These are phyloP conservation scores for Zea mays DNA, from an alignment of 176 grass and related monocot species.

Conservation along the genomic window DNA sequence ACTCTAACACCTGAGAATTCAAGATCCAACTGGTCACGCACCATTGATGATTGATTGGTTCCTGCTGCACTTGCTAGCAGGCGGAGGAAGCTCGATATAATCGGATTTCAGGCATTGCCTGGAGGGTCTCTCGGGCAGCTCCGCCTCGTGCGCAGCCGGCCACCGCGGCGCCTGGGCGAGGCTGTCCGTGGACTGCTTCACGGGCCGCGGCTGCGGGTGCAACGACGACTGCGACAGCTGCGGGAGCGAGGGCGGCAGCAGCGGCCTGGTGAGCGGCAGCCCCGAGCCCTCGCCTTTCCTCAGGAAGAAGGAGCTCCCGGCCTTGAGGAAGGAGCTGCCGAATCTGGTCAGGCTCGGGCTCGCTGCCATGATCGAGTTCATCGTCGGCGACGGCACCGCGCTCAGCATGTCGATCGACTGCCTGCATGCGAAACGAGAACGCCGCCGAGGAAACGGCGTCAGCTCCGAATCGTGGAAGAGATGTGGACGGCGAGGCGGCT, in stretches of 20 bases:
- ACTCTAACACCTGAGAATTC: not conserved
- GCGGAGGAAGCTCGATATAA: conserved; percentile 67
- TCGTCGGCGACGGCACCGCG: conserved; percentile 53
- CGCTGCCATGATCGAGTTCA: conserved; percentile 49
- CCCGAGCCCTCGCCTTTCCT: conserved; percentile 29
- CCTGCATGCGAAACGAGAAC: not conserved
- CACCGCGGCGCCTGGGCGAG: conserved; percentile 9
- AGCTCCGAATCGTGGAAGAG: not conserved
- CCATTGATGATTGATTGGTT: conserved; percentile 70
- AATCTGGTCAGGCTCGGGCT: conserved; percentile 48
- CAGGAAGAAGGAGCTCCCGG: conserved; percentile 50
- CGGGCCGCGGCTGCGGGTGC: not conserved
- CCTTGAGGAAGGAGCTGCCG: conserved; percentile 42
- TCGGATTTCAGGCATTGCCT: conserved; percentile 46
- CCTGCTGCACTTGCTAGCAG: conserved; percentile 58
- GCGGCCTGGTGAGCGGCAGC: conserved; percentile 42
- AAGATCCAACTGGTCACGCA: not conserved
- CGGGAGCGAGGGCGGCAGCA: conserved; percentile 35
- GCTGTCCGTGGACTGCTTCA: conserved; percentile 31
- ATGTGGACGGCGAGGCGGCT: not conserved
- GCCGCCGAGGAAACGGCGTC: not conserved
- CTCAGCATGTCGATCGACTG: conserved; percentile 66
- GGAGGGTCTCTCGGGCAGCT: conserved; percentile 14
- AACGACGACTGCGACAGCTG: conserved; percentile 17
- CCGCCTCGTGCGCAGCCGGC: not conserved